A percentile compares a stretch with the other conserved stretches of the same genome.
These are phyloP conservation scores for Amaranthus cruentus DNA, from an alignment of 148 eudicot genomes.

Conservation along the genomic window DNA sequence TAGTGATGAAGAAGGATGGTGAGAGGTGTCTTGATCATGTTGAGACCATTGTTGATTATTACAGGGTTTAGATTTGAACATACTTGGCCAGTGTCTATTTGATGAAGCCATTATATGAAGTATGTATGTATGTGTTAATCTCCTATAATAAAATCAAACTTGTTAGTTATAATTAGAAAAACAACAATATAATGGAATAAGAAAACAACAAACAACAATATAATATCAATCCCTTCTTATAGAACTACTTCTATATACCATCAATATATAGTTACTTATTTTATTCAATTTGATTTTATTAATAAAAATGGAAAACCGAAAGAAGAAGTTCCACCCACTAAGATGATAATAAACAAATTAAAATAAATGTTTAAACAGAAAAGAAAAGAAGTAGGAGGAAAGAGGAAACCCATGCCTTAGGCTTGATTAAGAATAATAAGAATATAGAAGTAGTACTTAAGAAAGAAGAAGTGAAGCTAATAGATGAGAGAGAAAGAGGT, in stretches of 20 bases:
- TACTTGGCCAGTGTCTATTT: constrained; percentile 95
- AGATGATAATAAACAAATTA: neutral
- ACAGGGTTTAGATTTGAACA: constrained; percentile 90
- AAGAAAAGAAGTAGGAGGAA: constrained; percentile 15
- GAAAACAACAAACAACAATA: neutral
- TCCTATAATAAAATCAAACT: neutral
- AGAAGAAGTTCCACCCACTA: constrained; percentile 21
- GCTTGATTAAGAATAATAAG: constrained; percentile 10
- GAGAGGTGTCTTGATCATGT: constrained; percentile 30
- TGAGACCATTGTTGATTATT: constrained; percentile 41
- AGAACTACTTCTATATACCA: neutral
- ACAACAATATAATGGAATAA: neutral
- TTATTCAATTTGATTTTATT: too few relatives aligned
- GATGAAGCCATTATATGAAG: constrained; percentile 63
- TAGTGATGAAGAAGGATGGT: constrained; percentile 16
- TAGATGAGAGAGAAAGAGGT: constrained; percentile 12
- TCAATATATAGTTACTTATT: neutral
- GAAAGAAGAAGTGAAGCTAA: neutral
- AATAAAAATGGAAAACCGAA: neutral
- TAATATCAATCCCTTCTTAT: neutral
- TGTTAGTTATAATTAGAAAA: constrained; percentile 4
- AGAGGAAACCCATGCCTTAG: constrained; percentile 30
- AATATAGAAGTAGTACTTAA: neutral
- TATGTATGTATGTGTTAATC: neutral
- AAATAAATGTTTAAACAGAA: neutral